Percentiles rank a stretch among this genome's conserved stretches.
These are phyloP conservation scores for Arthrobotrys musiformis DNA, from an alignment of 2,329 filamentous ascomycete species.

Conservation along the genomic window DNA sequence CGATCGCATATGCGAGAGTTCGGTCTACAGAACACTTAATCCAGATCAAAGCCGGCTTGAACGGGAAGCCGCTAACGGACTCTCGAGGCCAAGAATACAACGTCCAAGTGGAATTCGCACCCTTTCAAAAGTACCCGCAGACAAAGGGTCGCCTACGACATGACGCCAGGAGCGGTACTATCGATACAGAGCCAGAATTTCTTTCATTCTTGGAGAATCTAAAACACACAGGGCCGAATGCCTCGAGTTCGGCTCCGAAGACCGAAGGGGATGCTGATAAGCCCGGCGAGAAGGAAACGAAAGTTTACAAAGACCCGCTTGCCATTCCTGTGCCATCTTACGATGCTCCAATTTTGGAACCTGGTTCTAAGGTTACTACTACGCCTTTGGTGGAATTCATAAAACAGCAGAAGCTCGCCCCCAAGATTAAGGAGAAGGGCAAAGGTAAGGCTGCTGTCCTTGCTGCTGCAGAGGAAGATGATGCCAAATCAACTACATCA, in stretches of 20 bases:
- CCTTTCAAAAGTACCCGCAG: slow-evolving; percentile 83
- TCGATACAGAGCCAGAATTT: slow-evolving; percentile 95
- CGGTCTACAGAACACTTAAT: slow-evolving; percentile 76
- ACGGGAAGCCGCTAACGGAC: slow-evolving; percentile 78
- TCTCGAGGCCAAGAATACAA: slow-evolving; percentile 68
- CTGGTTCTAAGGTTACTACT: slow-evolving; percentile 73
- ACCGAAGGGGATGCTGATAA: slow-evolving; percentile 66
- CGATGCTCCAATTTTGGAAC: slow-evolving; percentile 55
- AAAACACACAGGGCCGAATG: slow-evolving; percentile 73
- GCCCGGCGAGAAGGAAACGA: slow-evolving; percentile 65
- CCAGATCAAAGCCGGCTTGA: slow-evolving; percentile 66
- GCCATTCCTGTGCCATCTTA: slow-evolving; percentile 56
- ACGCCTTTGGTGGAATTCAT: slow-evolving; percentile 91
- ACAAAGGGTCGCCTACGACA: slow-evolving; percentile 72
- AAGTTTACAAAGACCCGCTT: slow-evolving; percentile 57
- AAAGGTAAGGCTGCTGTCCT: slow-evolving; percentile 48
- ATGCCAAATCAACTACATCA: slow-evolving; percentile 49
- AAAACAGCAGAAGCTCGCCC: slow-evolving; percentile 87
- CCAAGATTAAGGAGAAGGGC: slow-evolving; percentile 59
- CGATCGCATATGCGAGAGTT: slow-evolving; percentile 84
- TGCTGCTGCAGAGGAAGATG: slow-evolving; percentile 43
- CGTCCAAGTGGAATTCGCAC: slow-evolving; percentile 81
- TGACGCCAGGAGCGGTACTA: slow-evolving; percentile 89
- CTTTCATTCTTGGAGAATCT: slow-evolving; percentile 90
- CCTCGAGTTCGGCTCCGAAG: slow-evolving; percentile 64